Conservation (phyloP, 2,329 filamentous ascomycete genomes). For the Aspergillus ibericus region DNA sequence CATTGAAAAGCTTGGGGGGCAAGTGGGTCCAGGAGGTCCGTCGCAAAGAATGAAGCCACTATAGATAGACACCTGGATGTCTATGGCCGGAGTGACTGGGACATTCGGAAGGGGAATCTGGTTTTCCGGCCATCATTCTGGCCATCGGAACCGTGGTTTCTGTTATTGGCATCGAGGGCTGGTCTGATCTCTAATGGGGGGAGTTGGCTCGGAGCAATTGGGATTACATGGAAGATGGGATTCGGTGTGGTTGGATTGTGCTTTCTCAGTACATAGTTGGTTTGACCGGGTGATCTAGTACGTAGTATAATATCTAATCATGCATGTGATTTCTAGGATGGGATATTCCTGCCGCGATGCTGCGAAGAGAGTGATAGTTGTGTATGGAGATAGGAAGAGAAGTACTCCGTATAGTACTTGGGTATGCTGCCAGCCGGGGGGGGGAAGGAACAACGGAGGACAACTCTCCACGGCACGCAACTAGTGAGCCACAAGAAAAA, state of each 20-base stretch:
- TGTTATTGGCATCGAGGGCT: neutral
- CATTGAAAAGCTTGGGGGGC: conserved; percentile 71
- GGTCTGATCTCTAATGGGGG: neutral
- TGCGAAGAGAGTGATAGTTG: too few species aligned
- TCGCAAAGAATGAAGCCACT: conserved; percentile 17
- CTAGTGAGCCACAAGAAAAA: too few species aligned
- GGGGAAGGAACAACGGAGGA: too few species aligned
- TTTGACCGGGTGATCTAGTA: neutral
- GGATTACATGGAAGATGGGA: neutral
- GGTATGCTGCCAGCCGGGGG: too few species aligned
- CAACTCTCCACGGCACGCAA: too few species aligned
- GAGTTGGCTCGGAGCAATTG: neutral
- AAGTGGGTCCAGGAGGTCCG: conserved; percentile 56
- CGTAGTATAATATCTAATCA: neutral
- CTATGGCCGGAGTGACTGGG: neutral
- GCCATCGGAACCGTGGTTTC: neutral
- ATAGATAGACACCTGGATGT: neutral
- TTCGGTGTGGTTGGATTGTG: neutral
- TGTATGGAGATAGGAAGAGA: neutral
- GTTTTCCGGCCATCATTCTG: neutral
- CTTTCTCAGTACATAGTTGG: neutral
- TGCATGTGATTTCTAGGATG: neutral
- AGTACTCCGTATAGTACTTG: too few species aligned
- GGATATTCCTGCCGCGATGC: neutral
- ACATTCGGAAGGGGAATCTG: neutral